Evolutionary conservation across 2,329 filamentous ascomycete genomes (phyloP), one percentile per base, ranked within the genome.

Genomic region (Alternaria brassicicola): DNA sequence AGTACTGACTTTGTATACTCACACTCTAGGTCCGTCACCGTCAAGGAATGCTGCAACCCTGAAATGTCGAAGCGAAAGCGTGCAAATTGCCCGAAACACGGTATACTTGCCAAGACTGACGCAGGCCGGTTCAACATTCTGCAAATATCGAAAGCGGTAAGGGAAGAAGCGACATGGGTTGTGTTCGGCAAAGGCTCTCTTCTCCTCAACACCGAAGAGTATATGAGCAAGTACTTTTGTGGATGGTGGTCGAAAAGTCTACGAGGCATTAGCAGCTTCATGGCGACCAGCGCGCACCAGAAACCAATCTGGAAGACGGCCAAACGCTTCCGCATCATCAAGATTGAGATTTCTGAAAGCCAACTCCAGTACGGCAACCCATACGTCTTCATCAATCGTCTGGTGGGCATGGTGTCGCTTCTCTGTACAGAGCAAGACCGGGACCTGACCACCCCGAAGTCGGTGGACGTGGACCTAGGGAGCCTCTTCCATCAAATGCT

Each of bases 21-120:
- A 38, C 8, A 4, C 7, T 17, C 17, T 38, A 38, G 35, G 3
- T 53, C 65, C 2, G 48, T 67, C 13, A 49, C 28, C 12, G 31
- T 62, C n/a, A 66, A 61, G 35, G 21, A 55, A 10, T 67, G 65
- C 38, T 67, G 65, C 21, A 57, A 62, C 1, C 61, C 55, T 4
- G 43, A 28, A 9, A 57, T 61, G 2, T 64, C 63, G 3, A 35
- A 35, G 26, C 63, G 65, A 10, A 55, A 59, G 31, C 65, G 59
- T 15, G 48, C 50, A 10, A 46, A 45, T 13, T 67, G 65, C 42
- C 47, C 39, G 21, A 66, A 67, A 33, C 65, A 66, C 42, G 61
- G 63, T 5, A 41, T 8, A 4, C 17, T 21, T 4, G 17, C 25
- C 10, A 39, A 25, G 5, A 7, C 26, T 7, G 30, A 35, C 15